Evolutionary conservation across 495 filamentous ascomycete species (phyloP).

Genomic region (Schizothecium vesticola): DNA sequence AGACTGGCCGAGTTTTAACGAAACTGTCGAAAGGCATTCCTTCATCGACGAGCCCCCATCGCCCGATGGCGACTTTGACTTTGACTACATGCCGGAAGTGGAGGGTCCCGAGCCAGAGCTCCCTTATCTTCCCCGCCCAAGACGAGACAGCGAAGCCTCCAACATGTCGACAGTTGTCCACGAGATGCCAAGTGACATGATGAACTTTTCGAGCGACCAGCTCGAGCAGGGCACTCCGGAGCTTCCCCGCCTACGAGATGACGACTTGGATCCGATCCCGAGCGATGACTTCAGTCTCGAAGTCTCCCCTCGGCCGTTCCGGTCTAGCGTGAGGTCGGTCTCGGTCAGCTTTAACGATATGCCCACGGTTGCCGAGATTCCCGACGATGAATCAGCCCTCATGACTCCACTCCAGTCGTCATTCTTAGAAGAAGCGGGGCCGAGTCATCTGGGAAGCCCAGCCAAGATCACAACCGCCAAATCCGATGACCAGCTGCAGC

Average conservation of each 20-base stretch:
- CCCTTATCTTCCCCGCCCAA: constrained; percentile 13
- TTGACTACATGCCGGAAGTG: constrained; percentile 14
- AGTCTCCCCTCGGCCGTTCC: constrained; percentile 38
- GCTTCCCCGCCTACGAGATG: constrained; percentile 27
- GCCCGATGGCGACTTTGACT: constrained; percentile 14
- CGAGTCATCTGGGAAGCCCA: constrained; percentile 32
- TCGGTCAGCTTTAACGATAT: constrained; percentile 42
- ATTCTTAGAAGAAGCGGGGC: constrained; percentile 22
- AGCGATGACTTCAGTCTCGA: constrained; percentile 36
- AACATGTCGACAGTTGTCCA: constrained; percentile 37
- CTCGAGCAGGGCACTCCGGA: constrained; percentile 31
- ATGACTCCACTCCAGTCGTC: constrained; percentile 20
- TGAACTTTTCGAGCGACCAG: constrained; percentile 28
- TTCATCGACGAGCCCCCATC: neutral
- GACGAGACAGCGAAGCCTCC: constrained; percentile 34
- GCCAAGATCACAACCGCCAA: constrained; percentile 28
- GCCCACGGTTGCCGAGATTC: constrained; percentile 33
- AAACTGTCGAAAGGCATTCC: neutral
- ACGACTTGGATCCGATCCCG: constrained; percentile 17
- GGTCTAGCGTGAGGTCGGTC: constrained; percentile 33
- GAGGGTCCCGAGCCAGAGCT: constrained; percentile 19
- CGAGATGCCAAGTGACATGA: constrained; percentile 22
- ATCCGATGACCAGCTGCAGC: constrained; percentile 66
- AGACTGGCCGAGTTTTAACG: neutral
- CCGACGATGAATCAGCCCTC: constrained; percentile 25